phyloP scores from a whole-genome alignment of 179 eudicot genomes.

The Beta macrorhiza region DNA sequence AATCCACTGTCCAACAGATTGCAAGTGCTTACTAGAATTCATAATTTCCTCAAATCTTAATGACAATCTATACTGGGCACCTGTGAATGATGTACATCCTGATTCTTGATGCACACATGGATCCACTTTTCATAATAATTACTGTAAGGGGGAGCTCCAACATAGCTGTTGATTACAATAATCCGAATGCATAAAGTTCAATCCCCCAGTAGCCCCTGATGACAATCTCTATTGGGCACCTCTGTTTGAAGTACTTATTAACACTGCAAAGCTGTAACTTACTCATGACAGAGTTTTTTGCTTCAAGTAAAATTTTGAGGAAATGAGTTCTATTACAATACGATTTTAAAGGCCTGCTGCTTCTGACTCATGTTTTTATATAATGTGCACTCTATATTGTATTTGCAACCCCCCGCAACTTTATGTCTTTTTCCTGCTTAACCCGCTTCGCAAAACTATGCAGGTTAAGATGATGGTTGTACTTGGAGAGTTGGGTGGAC shows the following conservation, averaged over 20 bases:
- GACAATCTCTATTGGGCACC: background rate
- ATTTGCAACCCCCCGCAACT: background rate
- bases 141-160: background rate
- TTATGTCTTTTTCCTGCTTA: conserved; percentile 8
- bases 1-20: no score
- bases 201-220: background rate
- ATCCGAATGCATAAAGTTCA: background rate
- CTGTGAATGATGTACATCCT: background rate
- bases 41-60: background rate
- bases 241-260: no score
- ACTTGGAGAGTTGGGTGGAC: conserved; percentile 98
- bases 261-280: background rate
- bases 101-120: background rate
- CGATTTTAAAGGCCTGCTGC: background rate
- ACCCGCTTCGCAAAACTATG: conserved; percentile 4
- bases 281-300: background rate
- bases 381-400: background rate
- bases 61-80: background rate
- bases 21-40: background rate
- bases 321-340: background rate
- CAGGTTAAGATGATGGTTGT: conserved; percentile 96
- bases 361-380: background rate
- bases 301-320: background rate
- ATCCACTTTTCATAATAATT: background rate
- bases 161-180: background rate